Evolutionary conservation across 2,329 filamentous ascomycete genomes (phyloP).

Genomic region (Dichotomopilus funicola): DNA sequence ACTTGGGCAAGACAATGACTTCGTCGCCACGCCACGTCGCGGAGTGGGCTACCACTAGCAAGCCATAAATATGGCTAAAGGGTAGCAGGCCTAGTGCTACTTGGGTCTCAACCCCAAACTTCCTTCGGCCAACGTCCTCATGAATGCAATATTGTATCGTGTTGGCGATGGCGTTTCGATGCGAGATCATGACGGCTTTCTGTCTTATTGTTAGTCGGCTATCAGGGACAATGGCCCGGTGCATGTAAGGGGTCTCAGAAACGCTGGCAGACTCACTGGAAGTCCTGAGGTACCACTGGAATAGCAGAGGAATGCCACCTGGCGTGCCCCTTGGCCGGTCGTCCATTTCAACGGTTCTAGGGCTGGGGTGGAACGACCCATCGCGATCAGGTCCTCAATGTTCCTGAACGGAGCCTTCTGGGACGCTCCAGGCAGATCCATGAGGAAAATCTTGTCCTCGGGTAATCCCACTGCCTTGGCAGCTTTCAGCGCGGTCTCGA

Average conservation of each 20-base stretch:
- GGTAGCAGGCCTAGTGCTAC: constrained; percentile 63
- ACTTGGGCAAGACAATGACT: constrained; percentile 66
- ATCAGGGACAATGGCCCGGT: neutral
- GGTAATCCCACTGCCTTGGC: constrained; percentile 58
- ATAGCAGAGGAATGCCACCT: constrained; percentile 72
- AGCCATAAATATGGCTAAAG: constrained; percentile 74
- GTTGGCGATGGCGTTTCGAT: constrained; percentile 73
- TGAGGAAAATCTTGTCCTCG: constrained; percentile 58
- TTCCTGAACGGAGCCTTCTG: constrained; percentile 52
- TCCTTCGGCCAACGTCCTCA: constrained; percentile 33
- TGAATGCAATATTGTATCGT: constrained; percentile 54
- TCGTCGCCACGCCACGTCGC: constrained; percentile 66
- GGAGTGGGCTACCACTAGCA: constrained; percentile 63
- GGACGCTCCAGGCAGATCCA: constrained; percentile 58
- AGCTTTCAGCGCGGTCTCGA: constrained; percentile 58
- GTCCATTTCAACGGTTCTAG: constrained; percentile 53
- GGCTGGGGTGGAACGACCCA: constrained; percentile 49
- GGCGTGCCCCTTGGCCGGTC: constrained; percentile 58
- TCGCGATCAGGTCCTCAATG: constrained; percentile 57
- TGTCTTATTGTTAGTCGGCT: constrained; percentile 28
- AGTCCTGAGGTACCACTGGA: constrained; percentile 74
- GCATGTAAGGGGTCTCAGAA: neutral
- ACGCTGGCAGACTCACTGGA: constrained; percentile 45
- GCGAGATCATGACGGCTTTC: constrained; percentile 82
- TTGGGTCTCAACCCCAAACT: constrained; percentile 34